Evolutionary conservation across 2,329 filamentous ascomycete genomes (phyloP), one percentile per base, ranked within the genome.

Genomic region (Diplocarpon rosae): DNA sequence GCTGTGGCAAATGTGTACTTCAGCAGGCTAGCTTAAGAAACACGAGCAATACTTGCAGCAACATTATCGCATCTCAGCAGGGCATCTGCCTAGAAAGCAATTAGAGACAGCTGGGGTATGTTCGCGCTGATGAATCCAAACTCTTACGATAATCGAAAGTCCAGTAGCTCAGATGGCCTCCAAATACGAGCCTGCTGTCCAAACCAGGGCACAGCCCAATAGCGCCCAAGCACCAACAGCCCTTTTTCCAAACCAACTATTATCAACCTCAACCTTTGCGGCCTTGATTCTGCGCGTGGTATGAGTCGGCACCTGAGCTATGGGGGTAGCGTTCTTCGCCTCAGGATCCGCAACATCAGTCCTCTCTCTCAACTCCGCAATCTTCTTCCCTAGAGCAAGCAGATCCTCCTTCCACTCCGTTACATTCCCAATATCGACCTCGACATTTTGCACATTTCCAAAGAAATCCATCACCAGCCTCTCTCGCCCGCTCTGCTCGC

Each of bases 391-490:
- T 38, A 95, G 72, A n/a, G 80, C 76, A 29, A 84, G 66, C 49
- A 95, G 65, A 56, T 95, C 88, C 54, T 89, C 81, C 39, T 80
- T 78, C 37, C 78, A 72, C 31, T 67, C 74, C 43, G 69, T 66
- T 48, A 73, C 75, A 46, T 74, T 63, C 13, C 41, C 51, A 45
- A 40, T 53, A 36, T 92, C 85, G 3, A 96, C 78, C 65, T 96
- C 92, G 3, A 98, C 89, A 55, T 90, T 94, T 63, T 98, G 92
- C 12, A 96, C 88, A 62, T 96, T 98, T 17, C 92, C 92, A 52
- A 98, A 96, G 66, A 98, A 98, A 62, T 98, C 92, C 57, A 94
- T 93, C 33, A 98, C 79, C 27, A 92, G 73, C 34, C 89, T 79
- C 55, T 83, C 78, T 43, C 89, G 75, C 0, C 85, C 90, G 9